These are phyloP conservation scores for Globisporangium spinosum DNA, from an alignment of 352 stramenopile species.

Conservation along the genomic window DNA sequence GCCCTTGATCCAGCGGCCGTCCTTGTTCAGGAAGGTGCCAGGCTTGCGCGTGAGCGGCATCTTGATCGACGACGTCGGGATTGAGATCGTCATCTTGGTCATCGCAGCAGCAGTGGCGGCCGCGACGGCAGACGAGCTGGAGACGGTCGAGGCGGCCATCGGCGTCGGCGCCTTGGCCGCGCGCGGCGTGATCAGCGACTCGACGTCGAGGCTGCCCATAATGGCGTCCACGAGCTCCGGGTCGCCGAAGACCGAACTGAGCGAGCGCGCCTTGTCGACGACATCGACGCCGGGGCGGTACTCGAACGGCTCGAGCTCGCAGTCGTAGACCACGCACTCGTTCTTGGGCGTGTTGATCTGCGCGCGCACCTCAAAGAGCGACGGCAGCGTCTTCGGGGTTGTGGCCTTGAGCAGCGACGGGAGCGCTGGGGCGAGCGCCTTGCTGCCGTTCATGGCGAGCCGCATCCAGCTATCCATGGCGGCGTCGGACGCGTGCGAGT, in stretches of 20 bases:
- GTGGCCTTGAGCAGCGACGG: conserved; percentile 14
- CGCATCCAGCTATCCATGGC: conserved; percentile 16
- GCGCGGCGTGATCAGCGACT: conserved; percentile 26
- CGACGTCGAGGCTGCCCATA: conserved; percentile 65
- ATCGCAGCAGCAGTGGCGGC: conserved; percentile 20
- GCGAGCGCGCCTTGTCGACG: conserved; percentile 34
- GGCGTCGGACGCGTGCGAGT: conserved; percentile 31
- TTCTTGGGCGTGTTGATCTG: conserved; percentile 9
- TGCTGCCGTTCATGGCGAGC: conserved; percentile 27
- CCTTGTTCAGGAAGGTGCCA: conserved; percentile 86
- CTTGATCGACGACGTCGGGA: conserved; percentile 22
- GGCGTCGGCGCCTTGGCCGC: conserved; percentile 12
- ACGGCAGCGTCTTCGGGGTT: conserved; percentile 21
- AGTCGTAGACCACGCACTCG: conserved; percentile 26
- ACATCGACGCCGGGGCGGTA: conserved; percentile 32
- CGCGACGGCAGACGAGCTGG: conserved; percentile 16
- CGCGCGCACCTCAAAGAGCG: conserved; percentile 21
- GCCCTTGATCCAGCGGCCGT: conserved; percentile 86
- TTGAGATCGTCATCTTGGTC: conserved; percentile 23
- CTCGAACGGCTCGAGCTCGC: conserved; percentile 70
- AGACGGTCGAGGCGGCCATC: neutral
- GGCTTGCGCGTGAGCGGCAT: conserved; percentile 58
- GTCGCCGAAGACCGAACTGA: conserved; percentile 76
- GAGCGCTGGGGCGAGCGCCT: conserved; percentile 15
- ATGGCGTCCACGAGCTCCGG: conserved; percentile 77